These are phyloP conservation scores for Myxozyma kluyveri DNA, from an alignment of 805 yeast genomes.

Conservation along the genomic window DNA sequence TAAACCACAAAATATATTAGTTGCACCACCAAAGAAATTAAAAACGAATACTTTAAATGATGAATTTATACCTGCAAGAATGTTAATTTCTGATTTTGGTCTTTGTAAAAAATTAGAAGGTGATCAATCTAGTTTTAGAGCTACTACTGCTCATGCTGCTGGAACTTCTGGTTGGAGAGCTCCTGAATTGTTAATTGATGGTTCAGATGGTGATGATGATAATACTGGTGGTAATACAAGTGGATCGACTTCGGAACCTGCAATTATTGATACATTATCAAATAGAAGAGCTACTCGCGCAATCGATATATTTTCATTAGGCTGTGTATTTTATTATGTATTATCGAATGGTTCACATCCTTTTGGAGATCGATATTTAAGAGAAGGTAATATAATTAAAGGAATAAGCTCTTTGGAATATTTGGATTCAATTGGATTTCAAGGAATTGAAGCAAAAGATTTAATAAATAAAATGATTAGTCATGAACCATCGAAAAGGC, in stretches of 20 bases:
- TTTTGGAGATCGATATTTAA: slow-evolving; percentile 82
- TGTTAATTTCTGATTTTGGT: slow-evolving; percentile 93
- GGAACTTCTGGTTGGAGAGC: slow-evolving; percentile 99
- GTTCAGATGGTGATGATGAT: slow-evolving; percentile 42
- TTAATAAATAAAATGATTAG: slow-evolving; percentile 71
- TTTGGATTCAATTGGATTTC: slow-evolving; percentile 44
- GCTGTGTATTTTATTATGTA: slow-evolving; percentile 89
- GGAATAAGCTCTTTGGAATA: slow-evolving; percentile 54
- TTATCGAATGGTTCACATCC: slow-evolving; percentile 85
- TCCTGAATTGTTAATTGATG: slow-evolving; percentile 69
- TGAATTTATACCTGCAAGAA: slow-evolving; percentile 50
- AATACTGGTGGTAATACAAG: not conserved
- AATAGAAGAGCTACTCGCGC: slow-evolving; percentile 73
- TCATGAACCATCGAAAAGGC: slow-evolving; percentile 64
- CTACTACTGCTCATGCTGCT: slow-evolving; percentile 88
- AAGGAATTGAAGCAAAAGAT: slow-evolving; percentile 66
- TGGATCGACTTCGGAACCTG: slow-evolving; percentile 37
- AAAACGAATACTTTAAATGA: slow-evolving; percentile 2
- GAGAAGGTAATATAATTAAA: slow-evolving; percentile 85
- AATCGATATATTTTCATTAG: slow-evolving; percentile 89
- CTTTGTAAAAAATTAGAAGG: slow-evolving; percentile 86
- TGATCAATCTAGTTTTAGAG: slow-evolving; percentile 90
- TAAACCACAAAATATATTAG: slow-evolving; percentile 89
- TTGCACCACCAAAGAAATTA: slow-evolving; percentile 60
- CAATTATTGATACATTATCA: slow-evolving; percentile 43